A percentile compares a stretch with the other conserved stretches of the same genome.
These are phyloP conservation scores for Penicillium sp. DNA, from an alignment of 2,329 filamentous ascomycete species.

Conservation along the genomic window DNA sequence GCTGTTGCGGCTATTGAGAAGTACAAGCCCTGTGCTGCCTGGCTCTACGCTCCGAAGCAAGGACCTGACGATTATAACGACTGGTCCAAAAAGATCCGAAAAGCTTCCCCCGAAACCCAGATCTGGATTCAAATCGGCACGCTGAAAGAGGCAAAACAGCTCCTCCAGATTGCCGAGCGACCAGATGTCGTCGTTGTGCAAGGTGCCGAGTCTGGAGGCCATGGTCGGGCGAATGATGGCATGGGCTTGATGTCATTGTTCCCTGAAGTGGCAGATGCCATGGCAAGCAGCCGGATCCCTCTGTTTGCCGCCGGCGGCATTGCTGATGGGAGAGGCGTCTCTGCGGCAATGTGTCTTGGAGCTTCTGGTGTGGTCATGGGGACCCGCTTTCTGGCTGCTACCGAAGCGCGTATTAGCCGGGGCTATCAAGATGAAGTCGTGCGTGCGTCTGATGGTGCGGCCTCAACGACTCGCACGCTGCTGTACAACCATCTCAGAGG, in stretches of 20 bases:
- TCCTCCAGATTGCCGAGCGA: slow-evolving; percentile 33
- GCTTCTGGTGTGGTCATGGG: slow-evolving; percentile 62
- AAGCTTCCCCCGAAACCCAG: slow-evolving; percentile 45
- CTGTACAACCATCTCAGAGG: slow-evolving; percentile 60
- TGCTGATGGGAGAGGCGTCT: slow-evolving; percentile 53
- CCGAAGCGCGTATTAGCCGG: slow-evolving; percentile 52
- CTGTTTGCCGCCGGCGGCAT: slow-evolving; percentile 58
- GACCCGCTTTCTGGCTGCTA: slow-evolving; percentile 62
- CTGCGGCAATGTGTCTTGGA: slow-evolving; percentile 54
- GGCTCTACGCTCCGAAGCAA: slow-evolving; percentile 44
- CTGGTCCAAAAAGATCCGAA: slow-evolving; percentile 51
- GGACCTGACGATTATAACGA: slow-evolving; percentile 37
- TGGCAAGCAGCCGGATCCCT: slow-evolving; percentile 41
- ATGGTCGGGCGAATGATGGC: slow-evolving; percentile 52
- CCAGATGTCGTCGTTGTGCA: slow-evolving; percentile 59
- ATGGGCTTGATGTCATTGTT: slow-evolving; percentile 54
- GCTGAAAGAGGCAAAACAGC: slow-evolving; percentile 50
- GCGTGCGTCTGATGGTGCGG: slow-evolving; percentile 54
- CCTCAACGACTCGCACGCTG: slow-evolving; percentile 52
- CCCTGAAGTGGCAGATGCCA: slow-evolving; percentile 53
- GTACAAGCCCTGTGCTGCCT: slow-evolving; percentile 44
- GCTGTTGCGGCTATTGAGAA: slow-evolving; percentile 34
- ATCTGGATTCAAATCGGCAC: slow-evolving; percentile 61
- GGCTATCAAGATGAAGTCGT: slow-evolving; percentile 58
- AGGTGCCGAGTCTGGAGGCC: slow-evolving; percentile 58